A percentile compares a stretch with the other conserved stretches of the same genome.
Conservation (phyloP, 495 filamentous ascomycete species). For the Oleoguttula mirabilis region DNA sequence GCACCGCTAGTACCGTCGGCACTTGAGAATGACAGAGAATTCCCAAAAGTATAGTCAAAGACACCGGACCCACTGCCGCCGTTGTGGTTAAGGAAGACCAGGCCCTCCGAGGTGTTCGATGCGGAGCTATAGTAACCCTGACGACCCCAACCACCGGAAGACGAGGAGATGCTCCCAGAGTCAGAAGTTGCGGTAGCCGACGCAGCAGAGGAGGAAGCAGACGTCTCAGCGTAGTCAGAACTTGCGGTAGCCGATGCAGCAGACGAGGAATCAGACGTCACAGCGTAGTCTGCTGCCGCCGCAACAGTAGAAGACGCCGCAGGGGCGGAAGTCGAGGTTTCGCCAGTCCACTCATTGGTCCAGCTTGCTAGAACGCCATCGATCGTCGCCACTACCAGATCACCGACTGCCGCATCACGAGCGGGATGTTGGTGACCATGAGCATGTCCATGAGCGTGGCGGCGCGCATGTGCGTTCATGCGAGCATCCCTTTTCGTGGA, state of each 20-base stretch:
- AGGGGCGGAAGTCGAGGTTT: constrained; percentile 14
- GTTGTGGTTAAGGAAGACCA: constrained; percentile 55
- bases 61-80: constrained; percentile 48
- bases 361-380: constrained; percentile 49
- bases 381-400: constrained; percentile 47
- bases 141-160: constrained; percentile 28
- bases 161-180: constrained; percentile 53
- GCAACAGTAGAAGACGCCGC: constrained; percentile 21
- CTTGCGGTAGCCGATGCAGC: not conserved
- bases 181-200: constrained; percentile 47
- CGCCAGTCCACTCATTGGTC: constrained; percentile 50
- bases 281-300: no score
- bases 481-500: constrained; percentile 14
- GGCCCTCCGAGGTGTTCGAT: constrained; percentile 36
- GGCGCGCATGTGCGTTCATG: constrained; percentile 11
- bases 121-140: constrained; percentile 47
- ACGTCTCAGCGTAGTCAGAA: not conserved
- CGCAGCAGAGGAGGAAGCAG: constrained; percentile 9
- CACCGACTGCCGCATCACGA: constrained; percentile 17
- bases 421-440: constrained; percentile 27
- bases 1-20: constrained; percentile 39
- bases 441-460: constrained; percentile 28
- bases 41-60: constrained; percentile 47
- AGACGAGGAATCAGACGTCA: no score
- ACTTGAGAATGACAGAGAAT: constrained; percentile 49